phyloP scores from a whole-genome alignment of 2,329 filamentous ascomycete species.

The Diaporthe humulicola region DNA sequence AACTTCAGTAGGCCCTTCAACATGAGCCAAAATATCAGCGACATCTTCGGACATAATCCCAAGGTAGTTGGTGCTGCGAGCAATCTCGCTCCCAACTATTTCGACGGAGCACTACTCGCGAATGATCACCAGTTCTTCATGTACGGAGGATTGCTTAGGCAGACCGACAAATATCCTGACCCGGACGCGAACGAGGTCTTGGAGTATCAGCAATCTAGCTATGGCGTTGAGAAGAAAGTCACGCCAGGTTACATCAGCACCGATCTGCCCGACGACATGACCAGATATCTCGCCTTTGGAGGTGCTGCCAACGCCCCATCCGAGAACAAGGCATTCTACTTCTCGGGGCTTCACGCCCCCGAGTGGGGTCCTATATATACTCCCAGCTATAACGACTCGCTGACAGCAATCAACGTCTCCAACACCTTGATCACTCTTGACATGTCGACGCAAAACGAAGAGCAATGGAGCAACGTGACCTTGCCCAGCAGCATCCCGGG shows the following conservation, averaged over 20 bases:
- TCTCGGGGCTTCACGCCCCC: slow-evolving; percentile 71
- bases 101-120: slow-evolving; percentile 74
- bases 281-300: slow-evolving; percentile 74
- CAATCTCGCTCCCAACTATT: slow-evolving; percentile 67
- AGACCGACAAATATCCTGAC: slow-evolving; percentile 53
- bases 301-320: slow-evolving; percentile 75
- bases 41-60: slow-evolving; percentile 57
- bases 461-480: slow-evolving; percentile 70
- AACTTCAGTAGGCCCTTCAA: slow-evolving; percentile 71
- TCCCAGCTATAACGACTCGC: slow-evolving; percentile 48
- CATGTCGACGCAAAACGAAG: slow-evolving; percentile 62
- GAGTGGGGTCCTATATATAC: slow-evolving; percentile 63
- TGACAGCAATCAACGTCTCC: slow-evolving; percentile 61
- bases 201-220: slow-evolving; percentile 66
- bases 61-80: slow-evolving; percentile 56
- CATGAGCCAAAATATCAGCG: slow-evolving; percentile 64
- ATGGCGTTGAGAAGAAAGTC: slow-evolving; percentile 60
- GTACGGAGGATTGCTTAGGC: slow-evolving; percentile 69
- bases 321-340: slow-evolving; percentile 80
- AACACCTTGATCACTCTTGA: slow-evolving; percentile 72
- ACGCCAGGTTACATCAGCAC: slow-evolving; percentile 56
- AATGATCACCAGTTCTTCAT: slow-evolving; percentile 75
- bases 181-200: slow-evolving; percentile 56
- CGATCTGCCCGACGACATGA: slow-evolving; percentile 61
- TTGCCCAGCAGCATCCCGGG: slow-evolving; percentile 63